These are phyloP conservation scores for Sanghuangporus weigelae DNA, from an alignment of 1,284 basidiomycete species.

Conservation along the genomic window DNA sequence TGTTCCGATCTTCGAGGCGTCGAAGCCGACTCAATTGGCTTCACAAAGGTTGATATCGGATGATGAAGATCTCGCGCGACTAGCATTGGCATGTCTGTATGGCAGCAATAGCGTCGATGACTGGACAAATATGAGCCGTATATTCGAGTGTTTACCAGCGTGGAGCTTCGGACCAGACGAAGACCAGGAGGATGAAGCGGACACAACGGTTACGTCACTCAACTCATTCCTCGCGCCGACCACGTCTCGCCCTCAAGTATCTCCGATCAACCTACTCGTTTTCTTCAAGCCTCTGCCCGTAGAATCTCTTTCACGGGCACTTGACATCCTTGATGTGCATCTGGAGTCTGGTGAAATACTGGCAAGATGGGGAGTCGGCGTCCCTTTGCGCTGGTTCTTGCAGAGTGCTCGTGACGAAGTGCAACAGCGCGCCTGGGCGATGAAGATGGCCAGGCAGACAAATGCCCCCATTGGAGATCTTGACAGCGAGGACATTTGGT, in stretches of 20 bases:
- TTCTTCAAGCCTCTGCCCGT: constrained; percentile 78
- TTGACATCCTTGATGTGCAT: constrained; percentile 90
- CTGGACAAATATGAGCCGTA: constrained; percentile 81
- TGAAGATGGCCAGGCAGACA: constrained; percentile 75
- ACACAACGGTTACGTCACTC: constrained; percentile 76
- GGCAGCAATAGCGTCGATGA: constrained; percentile 65
- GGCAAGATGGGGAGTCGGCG: constrained; percentile 78
- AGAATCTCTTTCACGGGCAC: constrained; percentile 68
- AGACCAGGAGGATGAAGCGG: constrained; percentile 62
- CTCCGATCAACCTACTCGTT: constrained; percentile 69
- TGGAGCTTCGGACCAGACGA: constrained; percentile 67
- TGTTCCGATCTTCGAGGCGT: constrained; percentile 79
- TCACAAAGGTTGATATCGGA: constrained; percentile 70
- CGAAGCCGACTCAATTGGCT: constrained; percentile 76
- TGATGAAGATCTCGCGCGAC: constrained; percentile 77
- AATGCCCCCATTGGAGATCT: constrained; percentile 52
- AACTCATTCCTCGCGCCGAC: constrained; percentile 76
- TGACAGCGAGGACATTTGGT: constrained; percentile 72
- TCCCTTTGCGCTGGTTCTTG: constrained; percentile 80
- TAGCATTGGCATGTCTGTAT: constrained; percentile 88
- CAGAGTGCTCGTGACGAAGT: constrained; percentile 60
- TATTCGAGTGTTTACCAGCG: constrained; percentile 92
- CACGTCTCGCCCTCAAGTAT: constrained; percentile 49
- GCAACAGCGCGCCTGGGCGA: constrained; percentile 83
- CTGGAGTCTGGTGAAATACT: constrained; percentile 91